These are phyloP conservation scores for Aspergillus sojae DNA, from an alignment of 2,329 filamentous ascomycete genomes.

Conservation along the genomic window DNA sequence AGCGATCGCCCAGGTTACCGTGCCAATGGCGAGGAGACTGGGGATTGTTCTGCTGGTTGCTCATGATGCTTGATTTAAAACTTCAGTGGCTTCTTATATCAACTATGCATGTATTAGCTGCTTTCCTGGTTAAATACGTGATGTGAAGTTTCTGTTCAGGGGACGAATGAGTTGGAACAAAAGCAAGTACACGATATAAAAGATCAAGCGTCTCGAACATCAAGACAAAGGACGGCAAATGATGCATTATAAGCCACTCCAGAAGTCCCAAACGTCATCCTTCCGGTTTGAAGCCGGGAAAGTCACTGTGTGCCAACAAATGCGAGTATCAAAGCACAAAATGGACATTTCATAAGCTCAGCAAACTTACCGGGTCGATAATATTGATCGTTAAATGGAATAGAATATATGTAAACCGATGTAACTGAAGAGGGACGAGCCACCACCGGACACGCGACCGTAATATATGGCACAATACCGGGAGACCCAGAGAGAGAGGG, in stretches of 20 bases:
- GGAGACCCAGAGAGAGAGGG: slow-evolving; percentile 16
- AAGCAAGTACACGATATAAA: no score
- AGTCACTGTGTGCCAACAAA: background rate
- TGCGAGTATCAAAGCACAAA: background rate
- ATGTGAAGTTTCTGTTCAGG: background rate
- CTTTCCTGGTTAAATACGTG: background rate
- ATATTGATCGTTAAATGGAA: background rate
- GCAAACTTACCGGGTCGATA: background rate
- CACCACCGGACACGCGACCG: background rate
- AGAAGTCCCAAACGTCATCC: background rate
- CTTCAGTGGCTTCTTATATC: background rate
- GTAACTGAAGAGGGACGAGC: background rate
- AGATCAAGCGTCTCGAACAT: background rate
- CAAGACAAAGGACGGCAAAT: background rate
- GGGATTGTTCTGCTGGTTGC: slow-evolving; percentile 20
- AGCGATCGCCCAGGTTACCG: slow-evolving; percentile 34
- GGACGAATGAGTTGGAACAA: no score
- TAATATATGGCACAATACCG: background rate
- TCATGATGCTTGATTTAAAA: slow-evolving; percentile 18
- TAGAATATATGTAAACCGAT: background rate
- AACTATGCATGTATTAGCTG: background rate
- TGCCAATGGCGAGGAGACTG: slow-evolving; percentile 38
- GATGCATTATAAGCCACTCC: background rate
- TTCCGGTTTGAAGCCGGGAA: background rate
- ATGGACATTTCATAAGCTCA: background rate